Conservation (phyloP, 2,329 filamentous ascomycete species). For the Waltergamsia citrina region DNA sequence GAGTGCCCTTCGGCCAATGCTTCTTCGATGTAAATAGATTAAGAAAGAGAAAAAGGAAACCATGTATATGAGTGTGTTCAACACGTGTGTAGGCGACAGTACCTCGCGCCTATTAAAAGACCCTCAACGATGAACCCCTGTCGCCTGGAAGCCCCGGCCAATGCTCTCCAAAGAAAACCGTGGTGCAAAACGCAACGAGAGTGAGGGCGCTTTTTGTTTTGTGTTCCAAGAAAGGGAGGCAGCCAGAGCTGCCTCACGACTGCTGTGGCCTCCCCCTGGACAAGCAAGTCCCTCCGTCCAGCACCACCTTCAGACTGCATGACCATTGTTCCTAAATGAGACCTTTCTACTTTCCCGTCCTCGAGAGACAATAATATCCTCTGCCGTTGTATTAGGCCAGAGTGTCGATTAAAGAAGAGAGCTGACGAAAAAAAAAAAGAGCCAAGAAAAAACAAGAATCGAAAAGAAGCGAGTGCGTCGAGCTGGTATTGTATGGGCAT, state of each 20-base stretch:
- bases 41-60: constrained; percentile 13
- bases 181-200: not conserved
- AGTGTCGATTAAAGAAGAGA: constrained; percentile 28
- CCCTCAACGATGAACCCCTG: constrained; percentile 4
- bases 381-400: constrained; percentile 25
- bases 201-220: not conserved
- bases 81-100: constrained; percentile 10
- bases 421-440: constrained; percentile 21
- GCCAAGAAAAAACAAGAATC: constrained; percentile 26
- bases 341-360: constrained; percentile 20
- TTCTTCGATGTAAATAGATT: constrained; percentile 13
- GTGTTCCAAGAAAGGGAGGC: constrained; percentile 1
- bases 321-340: constrained; percentile 13
- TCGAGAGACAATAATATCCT: constrained; percentile 21
- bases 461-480: constrained; percentile 41
- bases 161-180: constrained; percentile 11
- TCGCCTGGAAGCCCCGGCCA: constrained; percentile 11
- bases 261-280: not conserved
- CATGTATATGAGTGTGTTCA: constrained; percentile 9
- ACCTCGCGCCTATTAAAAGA: constrained; percentile 2
- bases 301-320: not conserved
- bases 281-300: not conserved
- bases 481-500: constrained; percentile 51
- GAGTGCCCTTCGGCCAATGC: constrained; percentile 4
- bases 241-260: not conserved